phyloP scores from a whole-genome alignment of 495 filamentous ascomycete species.

The Xylaria longipes region DNA sequence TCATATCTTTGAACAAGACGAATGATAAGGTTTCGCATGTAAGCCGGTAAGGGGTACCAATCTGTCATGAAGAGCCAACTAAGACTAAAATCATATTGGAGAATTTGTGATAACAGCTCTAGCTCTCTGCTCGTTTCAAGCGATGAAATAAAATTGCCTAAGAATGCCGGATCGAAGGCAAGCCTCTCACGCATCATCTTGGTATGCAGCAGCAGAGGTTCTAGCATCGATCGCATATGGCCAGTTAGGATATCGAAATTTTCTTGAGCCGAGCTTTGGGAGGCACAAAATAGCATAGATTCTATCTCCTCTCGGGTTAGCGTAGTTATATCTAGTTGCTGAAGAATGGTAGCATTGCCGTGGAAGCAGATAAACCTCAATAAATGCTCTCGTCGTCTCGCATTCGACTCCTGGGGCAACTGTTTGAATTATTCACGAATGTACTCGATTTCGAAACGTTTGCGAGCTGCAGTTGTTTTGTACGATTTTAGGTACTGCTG shows the following conservation, averaged over 20 bases:
- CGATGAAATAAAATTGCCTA: neutral
- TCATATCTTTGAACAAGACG: neutral
- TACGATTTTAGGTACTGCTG: neutral
- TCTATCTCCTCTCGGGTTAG: neutral
- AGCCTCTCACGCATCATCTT: neutral
- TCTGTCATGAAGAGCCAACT: neutral
- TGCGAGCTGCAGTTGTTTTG: neutral
- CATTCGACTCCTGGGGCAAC: neutral
- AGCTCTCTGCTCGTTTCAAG: neutral
- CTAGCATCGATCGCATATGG: neutral
- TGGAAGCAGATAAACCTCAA: neutral
- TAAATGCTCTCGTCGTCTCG: neutral
- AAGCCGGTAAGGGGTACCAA: neutral
- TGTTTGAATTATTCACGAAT: constrained; percentile 11
- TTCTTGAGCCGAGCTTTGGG: neutral
- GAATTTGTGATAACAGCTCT: neutral
- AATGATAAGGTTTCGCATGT: neutral
- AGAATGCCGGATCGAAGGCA: neutral
- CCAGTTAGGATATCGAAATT: neutral
- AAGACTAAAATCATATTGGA: neutral
- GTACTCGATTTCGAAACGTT: neutral
- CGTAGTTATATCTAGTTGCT: constrained; percentile 5
- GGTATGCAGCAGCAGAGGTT: neutral
- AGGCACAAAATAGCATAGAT: neutral
- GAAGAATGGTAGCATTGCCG: constrained; percentile 3